phyloP scores from a whole-genome alignment of 495 filamentous ascomycete species.

The Pyrenula massariospora region DNA sequence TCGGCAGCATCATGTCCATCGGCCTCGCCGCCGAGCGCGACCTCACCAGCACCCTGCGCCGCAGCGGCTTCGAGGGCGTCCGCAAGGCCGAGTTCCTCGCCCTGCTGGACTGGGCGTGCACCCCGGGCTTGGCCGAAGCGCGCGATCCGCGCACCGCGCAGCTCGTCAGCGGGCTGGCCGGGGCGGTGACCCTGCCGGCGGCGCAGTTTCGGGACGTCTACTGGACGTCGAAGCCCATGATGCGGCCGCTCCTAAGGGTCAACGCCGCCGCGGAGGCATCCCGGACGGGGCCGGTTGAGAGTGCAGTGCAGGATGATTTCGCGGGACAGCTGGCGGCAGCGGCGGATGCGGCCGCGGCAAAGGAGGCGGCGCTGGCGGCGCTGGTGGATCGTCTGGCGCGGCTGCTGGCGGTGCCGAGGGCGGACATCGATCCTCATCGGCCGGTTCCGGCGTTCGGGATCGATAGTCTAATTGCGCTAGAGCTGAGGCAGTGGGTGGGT shows the following conservation, averaged over 20 bases:
- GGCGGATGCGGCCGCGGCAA: constrained; percentile 15
- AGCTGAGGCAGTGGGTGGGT: constrained; percentile 32
- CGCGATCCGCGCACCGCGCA: constrained; percentile 2
- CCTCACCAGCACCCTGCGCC: constrained; percentile 9
- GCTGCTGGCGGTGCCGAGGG: constrained; percentile 18
- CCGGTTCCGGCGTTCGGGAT: constrained; percentile 21
- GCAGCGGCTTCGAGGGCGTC: not conserved
- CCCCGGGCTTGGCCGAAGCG: not conserved
- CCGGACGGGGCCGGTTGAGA: not conserved
- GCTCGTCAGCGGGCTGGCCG: constrained; percentile 14
- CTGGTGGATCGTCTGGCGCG: constrained; percentile 14
- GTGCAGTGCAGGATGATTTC: not conserved
- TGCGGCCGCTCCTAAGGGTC: constrained; percentile 3
- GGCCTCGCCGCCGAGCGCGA: constrained; percentile 9
- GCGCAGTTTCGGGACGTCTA: constrained; percentile 5
- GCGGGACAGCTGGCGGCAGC: constrained; percentile 2
- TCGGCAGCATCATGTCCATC: constrained; percentile 14
- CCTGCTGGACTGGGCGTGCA: constrained; percentile 18
- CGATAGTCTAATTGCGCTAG: constrained; percentile 35
- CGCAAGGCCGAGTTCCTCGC: constrained; percentile 14
- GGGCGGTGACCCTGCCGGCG: constrained; percentile 9
- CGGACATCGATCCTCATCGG: constrained; percentile 23
- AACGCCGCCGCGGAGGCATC: not conserved
- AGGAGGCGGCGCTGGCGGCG: constrained; percentile 9
- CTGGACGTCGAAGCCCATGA: constrained; percentile 17